Base-by-base conservation (phyloP, 495 filamentous ascomycete genomes). In the Cryomyces antarcticus region DNA sequence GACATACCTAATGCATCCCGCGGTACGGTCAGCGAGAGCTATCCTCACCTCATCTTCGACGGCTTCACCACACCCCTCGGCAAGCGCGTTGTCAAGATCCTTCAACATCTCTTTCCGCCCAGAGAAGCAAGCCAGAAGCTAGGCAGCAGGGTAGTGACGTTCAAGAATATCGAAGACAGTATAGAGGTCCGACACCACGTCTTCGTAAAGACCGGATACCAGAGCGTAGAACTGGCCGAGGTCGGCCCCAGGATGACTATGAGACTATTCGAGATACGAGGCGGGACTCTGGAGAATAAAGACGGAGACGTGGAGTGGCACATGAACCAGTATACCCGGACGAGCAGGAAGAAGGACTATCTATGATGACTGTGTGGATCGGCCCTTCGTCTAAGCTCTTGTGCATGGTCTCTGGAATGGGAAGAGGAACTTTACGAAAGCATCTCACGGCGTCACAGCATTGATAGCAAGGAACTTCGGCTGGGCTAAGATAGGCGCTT, bases 221-320 rank as follows among this genome's bases (percentile, higher is more conserved):
- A 87, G 50, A 80, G 78, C 47, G 86, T 96, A 7, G 88, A 96
- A 61, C 62, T 97, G 47, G 82, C 84, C 12, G 89, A 97, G 59
- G 92, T 97, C 36, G 89, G 89, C 0, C 89, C 89, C 4, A 69
- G 89, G 44, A 93, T 96, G 80, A 92, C 87, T 5, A 92, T 99
- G 86, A 72, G 81, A 53, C 68, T 86, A 28, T 99, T 96, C 62
- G 84, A 93, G 58, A 93, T 99, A 46, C 69, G 85, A 39, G 77
- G 81, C 42, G 88, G 89, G n/a, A 89, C 88, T 3, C 64, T 93
- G 38, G 89, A 95, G 55, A 92, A 88, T 52, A 93, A 92, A 49
- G 82, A 85, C 50, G 88, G 87, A n/a, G 92, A 96, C 66, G 72
- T 82, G 30, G 92, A 97, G 60, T 97, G 89, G 89, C 75, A 81